These are phyloP conservation scores for Ganoderma leucocontextum DNA, from an alignment of 1,284 basidiomycete species.

Conservation along the genomic window DNA sequence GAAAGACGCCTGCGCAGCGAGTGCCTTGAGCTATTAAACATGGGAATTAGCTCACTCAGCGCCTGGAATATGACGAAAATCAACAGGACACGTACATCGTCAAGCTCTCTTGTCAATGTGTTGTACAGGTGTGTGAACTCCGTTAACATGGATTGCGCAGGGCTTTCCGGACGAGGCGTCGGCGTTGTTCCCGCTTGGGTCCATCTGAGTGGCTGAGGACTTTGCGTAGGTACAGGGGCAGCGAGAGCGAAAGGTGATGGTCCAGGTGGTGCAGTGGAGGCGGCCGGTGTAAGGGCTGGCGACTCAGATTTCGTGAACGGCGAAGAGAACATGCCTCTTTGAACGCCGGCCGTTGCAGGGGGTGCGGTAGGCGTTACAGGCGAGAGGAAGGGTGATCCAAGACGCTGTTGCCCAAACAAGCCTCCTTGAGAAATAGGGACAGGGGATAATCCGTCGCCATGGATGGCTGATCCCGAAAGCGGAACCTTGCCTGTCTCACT, in stretches of 20 bases:
- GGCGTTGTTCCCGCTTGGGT: background rate
- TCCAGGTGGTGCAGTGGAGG: background rate
- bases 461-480: slow-evolving; percentile 14
- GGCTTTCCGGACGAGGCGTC: background rate
- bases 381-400: slow-evolving; percentile 4
- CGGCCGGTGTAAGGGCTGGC: slow-evolving; percentile 1
- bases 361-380: background rate
- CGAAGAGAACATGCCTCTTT: slow-evolving; percentile 14
- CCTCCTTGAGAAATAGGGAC: slow-evolving; percentile 25
- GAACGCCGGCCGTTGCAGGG: background rate
- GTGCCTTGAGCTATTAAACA: slow-evolving; percentile 50
- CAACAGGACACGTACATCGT: slow-evolving; percentile 51
- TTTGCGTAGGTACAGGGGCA: slow-evolving; percentile 5
- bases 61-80: slow-evolving; percentile 7
- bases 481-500: slow-evolving; percentile 10
- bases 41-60: slow-evolving; percentile 10
- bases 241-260: slow-evolving; percentile 13
- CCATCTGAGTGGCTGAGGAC: background rate
- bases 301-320: slow-evolving; percentile 16
- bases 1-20: slow-evolving; percentile 45
- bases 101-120: slow-evolving; percentile 57
- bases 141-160: slow-evolving; percentile 66
- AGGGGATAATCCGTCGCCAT: slow-evolving; percentile 21
- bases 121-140: slow-evolving; percentile 60
- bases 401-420: slow-evolving; percentile 19